These are phyloP conservation scores for Epicoccum nigrum DNA, from an alignment of 2,329 filamentous ascomycete species.

Conservation along the genomic window DNA sequence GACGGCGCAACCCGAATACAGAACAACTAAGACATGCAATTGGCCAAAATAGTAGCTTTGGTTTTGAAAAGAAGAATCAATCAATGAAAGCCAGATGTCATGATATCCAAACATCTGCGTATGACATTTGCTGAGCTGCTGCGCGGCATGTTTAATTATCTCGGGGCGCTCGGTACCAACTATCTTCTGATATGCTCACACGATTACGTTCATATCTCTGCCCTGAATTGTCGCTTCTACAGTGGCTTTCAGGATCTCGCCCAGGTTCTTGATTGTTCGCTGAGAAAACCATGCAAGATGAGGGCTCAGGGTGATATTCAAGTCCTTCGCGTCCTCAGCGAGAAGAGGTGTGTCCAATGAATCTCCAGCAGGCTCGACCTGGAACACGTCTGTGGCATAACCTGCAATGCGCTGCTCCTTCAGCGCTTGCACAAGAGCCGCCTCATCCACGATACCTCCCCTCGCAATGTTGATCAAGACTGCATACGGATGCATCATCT, in stretches of 20 bases:
- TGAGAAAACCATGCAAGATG: slow-evolving; percentile 62
- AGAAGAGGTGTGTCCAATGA: slow-evolving; percentile 52
- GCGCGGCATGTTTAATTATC: no score
- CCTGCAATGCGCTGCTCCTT: slow-evolving; percentile 55
- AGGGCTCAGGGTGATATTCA: slow-evolving; percentile 59
- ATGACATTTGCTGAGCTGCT: no score
- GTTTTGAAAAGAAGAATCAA: no score
- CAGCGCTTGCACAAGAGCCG: slow-evolving; percentile 54
- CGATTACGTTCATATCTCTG: slow-evolving; percentile 48
- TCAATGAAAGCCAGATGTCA: no score
- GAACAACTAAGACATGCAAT: no score
- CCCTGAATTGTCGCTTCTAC: slow-evolving; percentile 55
- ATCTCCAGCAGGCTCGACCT: slow-evolving; percentile 54
- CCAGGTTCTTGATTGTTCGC: slow-evolving; percentile 55
- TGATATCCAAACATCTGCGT: no score
- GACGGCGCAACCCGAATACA: no score
- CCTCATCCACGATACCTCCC: slow-evolving; percentile 59
- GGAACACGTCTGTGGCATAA: slow-evolving; percentile 59
- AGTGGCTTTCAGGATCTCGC: slow-evolving; percentile 53
- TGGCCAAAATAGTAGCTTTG: no score
- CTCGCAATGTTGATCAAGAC: slow-evolving; percentile 58
- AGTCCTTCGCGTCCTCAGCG: slow-evolving; percentile 50
- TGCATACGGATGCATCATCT: slow-evolving; percentile 52
- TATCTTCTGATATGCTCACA: slow-evolving; percentile 25
- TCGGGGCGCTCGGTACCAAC: no score